Conservation (phyloP, 1,284 basidiomycete genomes). For the Apiotrichum veenhuisii region DNA sequence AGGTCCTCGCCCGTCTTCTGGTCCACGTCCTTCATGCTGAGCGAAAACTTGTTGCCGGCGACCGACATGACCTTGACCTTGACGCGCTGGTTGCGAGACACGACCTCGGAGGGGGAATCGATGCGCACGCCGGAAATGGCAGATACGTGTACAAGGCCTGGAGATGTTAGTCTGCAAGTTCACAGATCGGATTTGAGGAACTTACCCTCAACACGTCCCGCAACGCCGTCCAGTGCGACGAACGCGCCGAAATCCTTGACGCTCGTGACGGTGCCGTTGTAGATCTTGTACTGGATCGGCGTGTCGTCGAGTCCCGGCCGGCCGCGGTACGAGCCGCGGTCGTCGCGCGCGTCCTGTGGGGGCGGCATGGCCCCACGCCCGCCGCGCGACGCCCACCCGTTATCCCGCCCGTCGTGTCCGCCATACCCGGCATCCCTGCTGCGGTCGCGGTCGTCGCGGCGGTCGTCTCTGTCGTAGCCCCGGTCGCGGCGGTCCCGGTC, state of each 20-base stretch:
- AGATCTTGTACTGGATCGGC: conserved; percentile 92
- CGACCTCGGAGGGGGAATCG: conserved; percentile 79
- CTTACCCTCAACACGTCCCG: conserved; percentile 80
- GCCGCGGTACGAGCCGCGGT: conserved; percentile 12
- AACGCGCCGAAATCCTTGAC: conserved; percentile 96
- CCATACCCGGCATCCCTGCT: conserved; percentile 31
- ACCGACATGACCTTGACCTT: conserved; percentile 96
- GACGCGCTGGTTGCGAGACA: conserved; percentile 77
- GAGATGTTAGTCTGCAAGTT: not conserved
- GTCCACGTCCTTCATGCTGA: conserved; percentile 98
- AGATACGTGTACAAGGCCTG: conserved; percentile 93
- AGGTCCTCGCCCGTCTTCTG: conserved; percentile 84
- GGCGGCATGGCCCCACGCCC: conserved; percentile 12
- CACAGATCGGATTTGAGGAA: conserved; percentile 11
- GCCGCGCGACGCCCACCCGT: conserved; percentile 25
- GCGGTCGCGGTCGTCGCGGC: conserved; percentile 43
- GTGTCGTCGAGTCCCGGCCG: conserved; percentile 64
- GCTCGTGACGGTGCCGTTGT: conserved; percentile 77
- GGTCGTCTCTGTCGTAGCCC: conserved; percentile 38
- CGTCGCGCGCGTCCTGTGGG: conserved; percentile 3
- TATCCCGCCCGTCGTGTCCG: conserved; percentile 17
- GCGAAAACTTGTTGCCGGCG: conserved; percentile 70
- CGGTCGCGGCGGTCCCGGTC: conserved; percentile 37
- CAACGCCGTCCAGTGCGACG: conserved; percentile 79
- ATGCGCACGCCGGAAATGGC: conserved; percentile 79